Evolutionary conservation across 768 basidiomycete species (phyloP), one percentile per base, ranked within the genome.

Genomic region (Daedalea quercina): DNA sequence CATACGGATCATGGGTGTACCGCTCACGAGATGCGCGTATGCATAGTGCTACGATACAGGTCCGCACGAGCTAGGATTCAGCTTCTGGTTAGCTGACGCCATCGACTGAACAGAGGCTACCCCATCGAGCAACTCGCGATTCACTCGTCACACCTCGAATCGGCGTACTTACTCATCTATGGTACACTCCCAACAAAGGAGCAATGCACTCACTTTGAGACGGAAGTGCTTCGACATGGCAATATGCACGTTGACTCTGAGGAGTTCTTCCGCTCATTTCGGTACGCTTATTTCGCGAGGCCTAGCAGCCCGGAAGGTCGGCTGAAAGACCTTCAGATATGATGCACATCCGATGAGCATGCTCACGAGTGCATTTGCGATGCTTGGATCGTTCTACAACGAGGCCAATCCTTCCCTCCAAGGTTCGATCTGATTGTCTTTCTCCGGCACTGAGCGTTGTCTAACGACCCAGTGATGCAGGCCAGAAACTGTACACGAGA

Each of bases 291-390:
- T 50, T 41, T 28, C 19, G 8, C 34, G 34, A 35, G 34, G 34
- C 34, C 34, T 8, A 35, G 34, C 9, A 35, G 34, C 34, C 9
- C 34, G 17, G n/a, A n/a, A n/a, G n/a, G n/a, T n/a, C n/a, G n/a
- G n/a, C n/a, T n/a, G n/a, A n/a, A n/a, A n/a, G n/a, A n/a, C n/a
- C n/a, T n/a, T n/a, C n/a, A 89, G 90, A 47, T 91, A 92, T 64
- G 92, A 94, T 56, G 87, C 92, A 1, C 92, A 94, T 62, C 92
- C 92, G 0, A 94, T 93, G 91, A 82, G 88, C 19, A 93, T 94
- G 57, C 75, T 93, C 43, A 90, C 86, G 3, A 89, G 86, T 59
- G 88, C 88, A 3, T 88, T 94, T 60, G 82, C 92, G 7, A 93
- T 94, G 62, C 70, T 95, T 20, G 91, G 92, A 3, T 90, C 88